Evolutionary conservation across 2,329 filamentous ascomycete genomes (phyloP), one percentile per base, ranked within the genome.

Genomic region (Periconia digitata): DNA sequence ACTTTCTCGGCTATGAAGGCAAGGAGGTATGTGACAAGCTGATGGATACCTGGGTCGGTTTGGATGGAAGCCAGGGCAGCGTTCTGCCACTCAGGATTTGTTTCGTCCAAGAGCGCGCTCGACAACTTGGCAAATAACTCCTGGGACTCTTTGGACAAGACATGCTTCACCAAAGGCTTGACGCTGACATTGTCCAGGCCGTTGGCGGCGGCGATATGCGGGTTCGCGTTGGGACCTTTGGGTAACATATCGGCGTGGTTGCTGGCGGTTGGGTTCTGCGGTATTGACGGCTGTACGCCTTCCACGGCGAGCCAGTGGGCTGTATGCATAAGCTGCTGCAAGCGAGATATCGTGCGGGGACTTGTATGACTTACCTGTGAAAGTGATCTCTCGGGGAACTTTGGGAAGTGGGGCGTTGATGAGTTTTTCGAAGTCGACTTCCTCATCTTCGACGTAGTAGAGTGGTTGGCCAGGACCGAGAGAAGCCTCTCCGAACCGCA

Each of bases 231-330:
- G 3, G 90, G 86, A 6, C 92, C 92, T 74, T 96, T 97, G 24
- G 92, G 89, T 16, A 95, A 80, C 23, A 96, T 80, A 63, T 96
- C 92, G 66, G 92, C 87, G 43, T 87, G 85, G 69, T 96, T 92
- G 64, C 85, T 85, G 6, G 88, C 85, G 1, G 91, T 94, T 6
- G 94, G 94, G 71, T 99, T 99, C 72, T 97, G 92, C 1, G 92
- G 91, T 60, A 97, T 96, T 0, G 91, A 89, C 2, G 94, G 94
- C 69, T 99, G 92, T 22, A 97, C 94, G 50, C 94, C 94, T 78
- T 99, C 94, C 41, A 99, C 90, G 18, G 94, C 92, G 52, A 97
- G 85, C 92, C 94, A 99, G 74, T 99, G 94, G 51, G 90, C 94
- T 92, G 65, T 8, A 43, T 16, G 22, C 18, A 44, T 57, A 38